Percentiles rank a stretch among this genome's conserved stretches.
These are phyloP conservation scores for Leptomonas pyrrhocoris DNA, from an alignment of 208 protist species.

Conservation along the genomic window DNA sequence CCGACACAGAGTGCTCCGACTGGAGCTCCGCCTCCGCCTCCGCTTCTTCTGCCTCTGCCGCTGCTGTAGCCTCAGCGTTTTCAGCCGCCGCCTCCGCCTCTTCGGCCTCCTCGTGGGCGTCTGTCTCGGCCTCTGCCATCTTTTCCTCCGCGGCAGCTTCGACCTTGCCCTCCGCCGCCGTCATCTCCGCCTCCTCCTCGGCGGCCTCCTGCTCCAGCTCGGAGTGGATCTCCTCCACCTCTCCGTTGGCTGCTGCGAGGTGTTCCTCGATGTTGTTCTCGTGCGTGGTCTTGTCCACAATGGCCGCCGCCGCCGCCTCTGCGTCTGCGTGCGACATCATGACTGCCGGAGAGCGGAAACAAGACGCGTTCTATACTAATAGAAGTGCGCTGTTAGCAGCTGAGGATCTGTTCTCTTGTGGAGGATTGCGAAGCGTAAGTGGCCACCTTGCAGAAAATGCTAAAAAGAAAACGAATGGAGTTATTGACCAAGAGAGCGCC, in stretches of 20 bases:
- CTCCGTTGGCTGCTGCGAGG: slow-evolving; percentile 9
- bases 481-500: too few relatives aligned
- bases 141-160: not conserved
- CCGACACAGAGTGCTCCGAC: too few relatives aligned
- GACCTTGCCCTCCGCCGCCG: not conserved
- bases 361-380: too few relatives aligned
- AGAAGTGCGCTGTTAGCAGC: too few relatives aligned
- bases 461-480: too few relatives aligned
- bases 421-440: too few relatives aligned
- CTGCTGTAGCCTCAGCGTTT: too few relatives aligned
- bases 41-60: not conserved
- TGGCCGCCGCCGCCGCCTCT: not conserved
- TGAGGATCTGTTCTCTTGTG: too few relatives aligned
- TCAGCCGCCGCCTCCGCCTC: too few relatives aligned
- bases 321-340: not conserved
- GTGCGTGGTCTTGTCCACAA: not conserved
- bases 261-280: slow-evolving; percentile 1
- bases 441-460: too few relatives aligned
- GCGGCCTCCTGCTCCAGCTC: slow-evolving; percentile 10
- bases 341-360: not conserved
- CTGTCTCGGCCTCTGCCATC: not conserved
- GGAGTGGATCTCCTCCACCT: slow-evolving; percentile 1
- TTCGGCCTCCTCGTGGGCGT: not conserved
- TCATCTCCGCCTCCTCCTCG: slow-evolving; percentile 10
- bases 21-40: too few relatives aligned